phyloP scores from a whole-genome alignment of 192 early-diverging fungal species.

The Kappamyces sp. region DNA sequence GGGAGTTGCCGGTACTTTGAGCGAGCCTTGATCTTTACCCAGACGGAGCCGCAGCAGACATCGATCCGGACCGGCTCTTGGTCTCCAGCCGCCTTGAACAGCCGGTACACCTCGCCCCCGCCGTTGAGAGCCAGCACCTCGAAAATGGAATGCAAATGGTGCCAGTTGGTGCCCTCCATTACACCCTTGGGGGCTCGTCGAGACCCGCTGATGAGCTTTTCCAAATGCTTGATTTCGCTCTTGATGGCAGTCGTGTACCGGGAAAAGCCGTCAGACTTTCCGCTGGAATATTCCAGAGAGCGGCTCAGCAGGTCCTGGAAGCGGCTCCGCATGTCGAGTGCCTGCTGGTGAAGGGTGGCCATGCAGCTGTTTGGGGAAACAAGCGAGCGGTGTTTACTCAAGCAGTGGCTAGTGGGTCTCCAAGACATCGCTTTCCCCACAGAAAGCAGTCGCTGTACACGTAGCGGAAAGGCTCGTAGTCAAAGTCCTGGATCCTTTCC shows the following conservation, averaged over 20 bases:
- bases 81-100: background rate
- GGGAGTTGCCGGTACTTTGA: conserved; percentile 17
- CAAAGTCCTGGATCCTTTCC: too few relatives aligned
- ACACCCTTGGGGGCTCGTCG: background rate
- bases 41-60: conserved; percentile 23
- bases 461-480: too few relatives aligned
- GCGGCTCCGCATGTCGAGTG: too few relatives aligned
- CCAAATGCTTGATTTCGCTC: conserved; percentile 10
- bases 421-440: too few relatives aligned
- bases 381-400: too few relatives aligned
- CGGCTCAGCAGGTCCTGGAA: too few relatives aligned
- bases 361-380: too few relatives aligned
- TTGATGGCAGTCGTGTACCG: conserved; percentile 14
- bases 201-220: background rate
- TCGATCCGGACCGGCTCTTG: conserved; percentile 27
- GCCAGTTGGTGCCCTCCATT: conserved; percentile 9
- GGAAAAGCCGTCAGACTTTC: conserved; percentile 9
- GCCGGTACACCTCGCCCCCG: background rate
- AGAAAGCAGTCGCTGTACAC: too few relatives aligned
- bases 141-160: conserved; percentile 2
- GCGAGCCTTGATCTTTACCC: conserved; percentile 47
- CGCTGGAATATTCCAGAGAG: too few relatives aligned
- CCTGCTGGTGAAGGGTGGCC: too few relatives aligned
- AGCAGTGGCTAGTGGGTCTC: too few relatives aligned
- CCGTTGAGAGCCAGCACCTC: background rate